These are phyloP conservation scores for Globisporangium paroecandrum DNA, from an alignment of 352 stramenopile genomes.

Conservation along the genomic window DNA sequence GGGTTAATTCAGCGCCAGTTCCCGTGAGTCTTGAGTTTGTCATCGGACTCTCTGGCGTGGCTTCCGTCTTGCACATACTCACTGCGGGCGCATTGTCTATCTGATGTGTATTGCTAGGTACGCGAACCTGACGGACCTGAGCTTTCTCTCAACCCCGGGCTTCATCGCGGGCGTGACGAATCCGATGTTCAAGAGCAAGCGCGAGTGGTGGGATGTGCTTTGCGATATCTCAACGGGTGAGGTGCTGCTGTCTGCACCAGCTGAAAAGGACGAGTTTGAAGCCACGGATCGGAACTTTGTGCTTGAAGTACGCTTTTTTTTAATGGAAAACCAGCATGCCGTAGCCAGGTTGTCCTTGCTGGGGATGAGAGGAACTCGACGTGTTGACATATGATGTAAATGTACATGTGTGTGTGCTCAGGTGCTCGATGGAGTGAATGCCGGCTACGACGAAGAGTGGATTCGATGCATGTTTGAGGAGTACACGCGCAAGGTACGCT, in stretches of 20 bases:
- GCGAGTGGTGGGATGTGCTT: constrained; percentile 90
- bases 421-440: constrained; percentile 76
- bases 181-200: constrained; percentile 90
- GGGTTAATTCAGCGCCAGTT: constrained; percentile 79
- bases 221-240: constrained; percentile 85
- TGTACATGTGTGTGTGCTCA: constrained; percentile 13
- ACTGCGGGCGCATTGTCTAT: neutral
- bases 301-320: constrained; percentile 39
- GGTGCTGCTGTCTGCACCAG: constrained; percentile 49
- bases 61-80: neutral
- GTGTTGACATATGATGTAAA: neutral
- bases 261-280: constrained; percentile 79
- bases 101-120: constrained; percentile 35
- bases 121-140: constrained; percentile 86
- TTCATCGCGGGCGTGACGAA: constrained; percentile 91
- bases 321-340: neutral
- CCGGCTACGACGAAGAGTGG: constrained; percentile 84
- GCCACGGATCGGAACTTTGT: constrained; percentile 65
- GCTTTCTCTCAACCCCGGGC: constrained; percentile 76
- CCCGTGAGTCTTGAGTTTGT: constrained; percentile 29
- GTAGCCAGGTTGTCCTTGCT: neutral
- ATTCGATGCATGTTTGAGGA: constrained; percentile 87
- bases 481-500: constrained; percentile 67
- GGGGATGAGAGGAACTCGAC: neutral
- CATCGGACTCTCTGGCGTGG: neutral